Percentiles rank a stretch among this genome's conserved stretches.
These are phyloP conservation scores for Chloromonas sp. DNA, from an alignment of 163 green algal species.

Conservation along the genomic window DNA sequence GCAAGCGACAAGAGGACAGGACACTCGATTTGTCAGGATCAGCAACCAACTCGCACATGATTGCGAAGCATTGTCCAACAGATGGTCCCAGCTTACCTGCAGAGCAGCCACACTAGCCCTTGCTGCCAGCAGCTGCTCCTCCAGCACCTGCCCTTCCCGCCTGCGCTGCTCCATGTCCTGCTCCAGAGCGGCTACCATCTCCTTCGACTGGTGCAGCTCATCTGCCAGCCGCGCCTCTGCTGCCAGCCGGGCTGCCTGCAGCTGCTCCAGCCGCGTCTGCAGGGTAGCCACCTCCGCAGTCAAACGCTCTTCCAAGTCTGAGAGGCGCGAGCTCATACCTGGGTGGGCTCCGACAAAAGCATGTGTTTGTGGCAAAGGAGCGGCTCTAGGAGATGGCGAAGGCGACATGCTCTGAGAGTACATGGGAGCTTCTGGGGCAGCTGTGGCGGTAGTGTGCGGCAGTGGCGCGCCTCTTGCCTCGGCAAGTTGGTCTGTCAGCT, in stretches of 20 bases:
- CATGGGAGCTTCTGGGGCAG: too few species aligned
- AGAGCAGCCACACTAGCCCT: too few species aligned
- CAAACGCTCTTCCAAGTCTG: background rate
- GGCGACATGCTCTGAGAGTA: too few species aligned
- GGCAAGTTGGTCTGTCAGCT: constrained; percentile 6
- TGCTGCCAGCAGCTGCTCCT: background rate
- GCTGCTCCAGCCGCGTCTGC: background rate
- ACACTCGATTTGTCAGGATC: too few species aligned
- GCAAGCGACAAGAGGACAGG: too few species aligned
- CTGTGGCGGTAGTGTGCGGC: too few species aligned
- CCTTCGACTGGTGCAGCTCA: background rate
- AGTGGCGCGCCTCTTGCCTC: too few species aligned
- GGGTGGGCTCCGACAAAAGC: background rate
- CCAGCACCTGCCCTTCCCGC: constrained; percentile 8
- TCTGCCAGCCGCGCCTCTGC: background rate
- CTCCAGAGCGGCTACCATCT: background rate
- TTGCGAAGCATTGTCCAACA: too few species aligned
- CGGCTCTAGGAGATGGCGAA: too few species aligned
- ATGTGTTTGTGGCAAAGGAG: background rate
- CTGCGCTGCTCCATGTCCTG: background rate
- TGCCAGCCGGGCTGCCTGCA: background rate
- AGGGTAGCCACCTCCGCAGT: background rate
- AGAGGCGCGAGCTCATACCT: background rate
- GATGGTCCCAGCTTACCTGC: too few species aligned
- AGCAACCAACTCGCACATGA: too few species aligned